Conservation (phyloP, 2,329 filamentous ascomycete genomes). For the Pseudogymnoascus sp. region DNA sequence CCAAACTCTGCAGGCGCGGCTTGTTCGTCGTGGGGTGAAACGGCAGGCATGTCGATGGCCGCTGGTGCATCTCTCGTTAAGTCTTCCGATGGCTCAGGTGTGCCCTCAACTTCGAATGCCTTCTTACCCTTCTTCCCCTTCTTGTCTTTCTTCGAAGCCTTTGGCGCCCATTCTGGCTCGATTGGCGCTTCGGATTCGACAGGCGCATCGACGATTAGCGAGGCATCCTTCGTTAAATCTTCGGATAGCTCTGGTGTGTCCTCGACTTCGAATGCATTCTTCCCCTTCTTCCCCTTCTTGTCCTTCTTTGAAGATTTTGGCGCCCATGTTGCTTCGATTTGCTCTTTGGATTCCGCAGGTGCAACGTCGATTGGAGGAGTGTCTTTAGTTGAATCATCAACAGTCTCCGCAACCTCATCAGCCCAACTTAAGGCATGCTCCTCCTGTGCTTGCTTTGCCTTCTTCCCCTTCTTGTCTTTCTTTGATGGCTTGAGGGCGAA, state of each 20-base stretch:
- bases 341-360: conserved; percentile 14
- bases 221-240: not conserved
- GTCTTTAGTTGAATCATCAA: not conserved
- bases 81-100: not conserved
- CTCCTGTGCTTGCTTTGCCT: conserved; percentile 6
- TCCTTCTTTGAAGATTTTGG: conserved; percentile 32
- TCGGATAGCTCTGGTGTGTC: not conserved
- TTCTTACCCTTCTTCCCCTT: conserved; percentile 29
- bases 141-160: conserved; percentile 15
- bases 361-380: not conserved
- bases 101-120: not conserved
- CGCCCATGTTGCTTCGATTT: conserved; percentile 10
- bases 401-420: not conserved
- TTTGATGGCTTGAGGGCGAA: conserved; percentile 21
- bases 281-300: conserved; percentile 27
- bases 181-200: not conserved
- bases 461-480: conserved; percentile 36
- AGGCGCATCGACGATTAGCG: conserved; percentile 8
- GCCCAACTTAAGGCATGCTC: not conserved
- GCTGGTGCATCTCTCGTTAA: not conserved
- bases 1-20: not conserved
- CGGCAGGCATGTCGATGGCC: not conserved
- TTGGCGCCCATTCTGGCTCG: not conserved
- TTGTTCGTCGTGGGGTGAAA: not conserved
- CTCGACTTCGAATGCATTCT: not conserved